These are phyloP conservation scores for Saccharum officinarum DNA, from an alignment of 176 grass and related monocot species.

Conservation along the genomic window DNA sequence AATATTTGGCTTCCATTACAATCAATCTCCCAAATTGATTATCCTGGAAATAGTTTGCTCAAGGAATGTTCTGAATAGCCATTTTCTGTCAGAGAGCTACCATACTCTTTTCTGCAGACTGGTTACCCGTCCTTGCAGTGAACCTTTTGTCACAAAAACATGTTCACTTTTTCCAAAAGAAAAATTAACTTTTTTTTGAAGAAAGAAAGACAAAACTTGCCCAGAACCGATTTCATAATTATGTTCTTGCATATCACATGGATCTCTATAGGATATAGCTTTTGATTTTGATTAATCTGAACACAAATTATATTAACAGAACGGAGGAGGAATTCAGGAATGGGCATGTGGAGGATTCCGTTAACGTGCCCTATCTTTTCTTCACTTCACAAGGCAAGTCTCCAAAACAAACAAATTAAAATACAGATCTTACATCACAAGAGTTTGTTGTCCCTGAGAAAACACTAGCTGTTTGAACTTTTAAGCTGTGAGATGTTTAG, in stretches of 20 bases:
- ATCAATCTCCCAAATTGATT: background rate
- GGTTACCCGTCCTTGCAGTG: background rate
- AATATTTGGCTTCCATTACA: background rate
- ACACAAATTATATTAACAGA: constrained; percentile 27
- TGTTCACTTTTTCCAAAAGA: background rate
- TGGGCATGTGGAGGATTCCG: constrained; percentile 58
- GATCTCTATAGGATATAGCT: background rate
- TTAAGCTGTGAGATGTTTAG: background rate
- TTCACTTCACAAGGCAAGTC: constrained; percentile 55
- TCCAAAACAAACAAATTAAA: background rate
- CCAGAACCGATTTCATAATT: background rate
- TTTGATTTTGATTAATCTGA: background rate
- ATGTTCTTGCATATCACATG: background rate
- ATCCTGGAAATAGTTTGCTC: background rate
- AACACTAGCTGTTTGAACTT: background rate
- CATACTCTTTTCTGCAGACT: background rate
- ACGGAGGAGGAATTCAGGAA: constrained; percentile 65
- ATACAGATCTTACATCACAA: background rate
- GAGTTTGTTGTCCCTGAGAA: background rate
- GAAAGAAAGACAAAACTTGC: background rate
- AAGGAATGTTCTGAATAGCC: background rate
- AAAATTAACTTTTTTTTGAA: background rate
- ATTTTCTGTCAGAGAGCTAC: background rate
- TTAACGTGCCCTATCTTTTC: constrained; percentile 65
- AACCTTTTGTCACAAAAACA: background rate